phyloP scores from a whole-genome alignment of 208 protist species.

The Trypanosoma platydactyli region DNA sequence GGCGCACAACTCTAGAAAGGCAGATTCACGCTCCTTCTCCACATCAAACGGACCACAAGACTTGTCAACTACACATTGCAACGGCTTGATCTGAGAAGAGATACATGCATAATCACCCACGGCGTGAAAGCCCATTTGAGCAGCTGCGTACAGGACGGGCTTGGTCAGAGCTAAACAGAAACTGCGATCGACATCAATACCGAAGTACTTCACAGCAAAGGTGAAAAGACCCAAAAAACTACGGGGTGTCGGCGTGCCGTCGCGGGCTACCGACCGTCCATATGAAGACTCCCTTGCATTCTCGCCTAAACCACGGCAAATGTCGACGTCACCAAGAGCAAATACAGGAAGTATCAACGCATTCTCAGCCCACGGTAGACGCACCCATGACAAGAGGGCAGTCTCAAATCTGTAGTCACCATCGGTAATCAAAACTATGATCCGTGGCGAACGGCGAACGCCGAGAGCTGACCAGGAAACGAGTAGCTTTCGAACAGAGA shows the following conservation, averaged over 20 bases:
- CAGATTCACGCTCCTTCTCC: constrained; percentile 24
- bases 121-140: constrained; percentile 1
- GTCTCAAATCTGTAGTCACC: constrained; percentile 31
- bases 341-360: constrained; percentile 63
- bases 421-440: constrained; percentile 41
- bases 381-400: constrained; percentile 57
- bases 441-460: background rate
- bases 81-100: constrained; percentile 10
- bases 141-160: constrained; percentile 19
- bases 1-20: constrained; percentile 42
- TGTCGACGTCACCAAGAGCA: constrained; percentile 30
- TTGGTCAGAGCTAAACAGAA: constrained; percentile 20
- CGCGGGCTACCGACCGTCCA: background rate
- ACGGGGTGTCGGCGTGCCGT: background rate
- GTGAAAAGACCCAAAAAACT: constrained; percentile 17
- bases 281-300: background rate
- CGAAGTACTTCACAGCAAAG: constrained; percentile 32
- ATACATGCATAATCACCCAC: constrained; percentile 17
- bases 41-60: constrained; percentile 9
- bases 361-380: constrained; percentile 57
- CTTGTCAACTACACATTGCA: background rate
- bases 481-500: constrained; percentile 29
- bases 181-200: constrained; percentile 27
- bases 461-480: constrained; percentile 35
- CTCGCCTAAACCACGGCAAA: background rate